Percentiles rank a stretch among this genome's conserved stretches.
These are phyloP conservation scores for Chlamydomonas asymmetrica DNA, from an alignment of 139 green algal genomes.

Conservation along the genomic window DNA sequence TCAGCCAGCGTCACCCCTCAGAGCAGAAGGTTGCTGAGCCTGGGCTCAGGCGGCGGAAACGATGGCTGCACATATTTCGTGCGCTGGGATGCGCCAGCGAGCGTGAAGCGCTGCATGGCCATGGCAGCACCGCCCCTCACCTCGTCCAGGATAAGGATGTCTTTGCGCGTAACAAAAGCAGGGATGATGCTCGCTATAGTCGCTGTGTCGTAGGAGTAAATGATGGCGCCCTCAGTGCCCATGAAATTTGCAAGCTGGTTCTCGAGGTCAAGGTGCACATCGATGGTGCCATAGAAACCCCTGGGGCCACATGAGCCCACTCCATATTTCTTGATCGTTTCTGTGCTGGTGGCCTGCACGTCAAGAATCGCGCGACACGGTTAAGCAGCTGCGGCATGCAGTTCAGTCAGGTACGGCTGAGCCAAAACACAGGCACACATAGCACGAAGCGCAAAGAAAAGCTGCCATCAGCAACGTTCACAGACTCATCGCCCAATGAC, in stretches of 20 bases:
- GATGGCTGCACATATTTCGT: too few species aligned
- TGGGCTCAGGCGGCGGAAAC: too few species aligned
- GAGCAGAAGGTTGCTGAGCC: too few species aligned
- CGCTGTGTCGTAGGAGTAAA: constrained; percentile 95
- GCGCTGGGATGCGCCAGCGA: too few species aligned
- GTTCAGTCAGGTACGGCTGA: too few species aligned
- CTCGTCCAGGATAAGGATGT: constrained; percentile 88
- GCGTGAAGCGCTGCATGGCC: too few species aligned
- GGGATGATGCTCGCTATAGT: constrained; percentile 90
- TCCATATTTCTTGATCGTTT: constrained; percentile 90
- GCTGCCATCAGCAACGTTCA: constrained; percentile 8
- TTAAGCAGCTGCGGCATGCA: neutral
- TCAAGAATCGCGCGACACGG: neutral
- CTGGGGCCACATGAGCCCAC: constrained; percentile 94
- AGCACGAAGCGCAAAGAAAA: neutral
- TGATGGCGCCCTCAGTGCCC: constrained; percentile 81
- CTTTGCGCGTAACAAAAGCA: constrained; percentile 87
- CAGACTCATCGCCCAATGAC: constrained; percentile 40
- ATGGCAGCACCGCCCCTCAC: too few species aligned
- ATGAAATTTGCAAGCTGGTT: constrained; percentile 79
- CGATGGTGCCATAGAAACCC: constrained; percentile 99
- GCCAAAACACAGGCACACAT: too few species aligned
- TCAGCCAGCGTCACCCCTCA: too few species aligned
- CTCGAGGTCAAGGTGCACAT: constrained; percentile 82
- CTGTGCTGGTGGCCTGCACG: constrained; percentile 4